Evolutionary conservation across 371 early-diverging fungal species (phyloP), one percentile per base, ranked within the genome.

Genomic region (Mucor racemosus): DNA sequence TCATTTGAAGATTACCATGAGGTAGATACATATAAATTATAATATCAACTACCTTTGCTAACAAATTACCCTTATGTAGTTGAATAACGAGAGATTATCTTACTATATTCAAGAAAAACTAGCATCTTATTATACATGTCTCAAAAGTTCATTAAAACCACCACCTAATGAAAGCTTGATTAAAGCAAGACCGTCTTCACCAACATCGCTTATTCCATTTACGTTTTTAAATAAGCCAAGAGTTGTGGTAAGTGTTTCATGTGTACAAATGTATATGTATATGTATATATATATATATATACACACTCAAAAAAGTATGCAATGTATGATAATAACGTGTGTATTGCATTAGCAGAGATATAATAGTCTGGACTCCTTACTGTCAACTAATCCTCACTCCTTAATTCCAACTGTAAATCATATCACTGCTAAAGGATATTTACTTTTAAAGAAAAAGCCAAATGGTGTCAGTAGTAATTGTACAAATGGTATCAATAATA

Each of bases 61-160:
- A 40, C 53, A 33, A 15, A 64, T 33, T 39, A 26, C 38, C 39
- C 10, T 26, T 58, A 14, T 41, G 31, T 57, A 72, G 72, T 44
- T 68, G 19, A 68, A 68, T 46, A 67, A 71, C 21, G 72, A 71
- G 9, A 39, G 66, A 34, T n/a, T 74, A n/a, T 66, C 76, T 21
- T 72, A 58, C 41, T 76, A 72, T 50, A 76, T 76, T 41, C 69
- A 72, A 41, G 72, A 76, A 53, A 76, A 72, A 11, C 44, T 72
- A 17, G 70, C 67, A 19, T 62, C 69, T 10, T 76, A 76, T 57
- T 53, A 69, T n/a, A 60, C 57, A 17, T 66, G 60, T 34, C 60
- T 76, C 8, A 76, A 69, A 54, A 64, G 35, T 17, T 44, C 71
- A 7, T 55, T 62, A 8, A 62, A 62, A 31, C 55, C 40, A n/a